Percentiles rank a stretch among this genome's conserved stretches.
Conservation (phyloP, 148 eudicot genomes). For the Nepenthes gracilis region DNA sequence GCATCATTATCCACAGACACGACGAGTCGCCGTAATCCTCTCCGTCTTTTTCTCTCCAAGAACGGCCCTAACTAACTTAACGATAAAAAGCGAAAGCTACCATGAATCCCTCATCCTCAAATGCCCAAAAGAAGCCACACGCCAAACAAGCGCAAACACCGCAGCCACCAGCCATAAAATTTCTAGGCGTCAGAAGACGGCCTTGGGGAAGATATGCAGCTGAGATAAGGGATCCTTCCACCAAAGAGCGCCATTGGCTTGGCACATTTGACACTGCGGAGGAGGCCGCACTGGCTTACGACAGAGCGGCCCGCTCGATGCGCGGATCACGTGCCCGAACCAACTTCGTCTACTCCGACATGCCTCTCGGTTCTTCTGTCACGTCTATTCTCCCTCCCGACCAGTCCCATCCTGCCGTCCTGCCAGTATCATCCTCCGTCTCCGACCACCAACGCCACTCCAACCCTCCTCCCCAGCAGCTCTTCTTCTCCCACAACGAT, state of each 20-base stretch:
- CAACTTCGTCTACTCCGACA: conserved; percentile 30
- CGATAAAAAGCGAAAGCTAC: too few relatives aligned
- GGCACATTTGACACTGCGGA: conserved; percentile 37
- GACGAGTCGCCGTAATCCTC: too few relatives aligned
- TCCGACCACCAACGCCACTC: not conserved
- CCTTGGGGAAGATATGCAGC: conserved; percentile 35
- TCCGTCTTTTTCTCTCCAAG: too few relatives aligned
- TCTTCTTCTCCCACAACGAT: not conserved
- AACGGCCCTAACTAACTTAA: too few relatives aligned
- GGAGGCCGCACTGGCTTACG: conserved; percentile 32
- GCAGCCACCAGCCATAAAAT: conserved; percentile 6
- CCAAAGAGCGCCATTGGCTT: conserved; percentile 34
- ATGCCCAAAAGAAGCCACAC: too few relatives aligned
- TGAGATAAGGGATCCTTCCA: conserved; percentile 27
- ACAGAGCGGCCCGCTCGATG: conserved; percentile 29
- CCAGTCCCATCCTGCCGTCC: conserved; percentile 4
- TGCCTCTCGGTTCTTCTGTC: conserved; percentile 20
- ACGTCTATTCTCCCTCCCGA: conserved; percentile 21
- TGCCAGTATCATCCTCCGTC: not conserved
- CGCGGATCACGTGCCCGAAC: conserved; percentile 25
- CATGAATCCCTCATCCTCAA: too few relatives aligned
- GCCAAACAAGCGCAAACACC: not conserved
- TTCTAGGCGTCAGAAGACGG: conserved; percentile 23
- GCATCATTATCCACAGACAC: too few relatives aligned
- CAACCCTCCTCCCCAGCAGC: conserved; percentile 1